Percentiles rank a stretch among this genome's conserved stretches.
phyloP scores from a whole-genome alignment of 495 filamentous ascomycete genomes.

The Penicillium egyptiacum region DNA sequence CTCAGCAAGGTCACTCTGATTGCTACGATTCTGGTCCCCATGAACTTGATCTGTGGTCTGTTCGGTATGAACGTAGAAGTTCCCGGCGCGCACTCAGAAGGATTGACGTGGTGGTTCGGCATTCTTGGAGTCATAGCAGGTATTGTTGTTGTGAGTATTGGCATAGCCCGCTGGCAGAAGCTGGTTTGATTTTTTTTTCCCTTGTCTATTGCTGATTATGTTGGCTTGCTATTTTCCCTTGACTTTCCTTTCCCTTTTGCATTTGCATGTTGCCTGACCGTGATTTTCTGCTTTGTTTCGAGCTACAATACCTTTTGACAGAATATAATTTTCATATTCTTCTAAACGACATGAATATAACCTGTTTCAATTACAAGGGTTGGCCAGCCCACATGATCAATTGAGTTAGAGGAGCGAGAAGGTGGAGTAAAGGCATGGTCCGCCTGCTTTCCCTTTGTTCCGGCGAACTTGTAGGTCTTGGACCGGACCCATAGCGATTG shows the following conservation, averaged over 20 bases:
- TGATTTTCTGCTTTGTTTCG: not conserved
- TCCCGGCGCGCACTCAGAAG: conserved; percentile 59
- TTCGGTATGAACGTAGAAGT: conserved; percentile 97
- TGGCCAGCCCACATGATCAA: too few relatives aligned
- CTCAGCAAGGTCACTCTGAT: conserved; percentile 94
- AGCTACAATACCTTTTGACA: not conserved
- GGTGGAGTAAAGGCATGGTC: too few relatives aligned
- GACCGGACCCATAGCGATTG: too few relatives aligned
- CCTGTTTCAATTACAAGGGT: too few relatives aligned
- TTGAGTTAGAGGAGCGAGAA: too few relatives aligned
- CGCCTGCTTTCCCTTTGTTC: too few relatives aligned
- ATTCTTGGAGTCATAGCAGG: conserved; percentile 67
- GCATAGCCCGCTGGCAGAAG: conserved; percentile 48
- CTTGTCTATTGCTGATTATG: not conserved
- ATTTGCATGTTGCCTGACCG: not conserved
- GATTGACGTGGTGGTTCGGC: conserved; percentile 74
- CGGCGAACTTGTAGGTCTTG: too few relatives aligned
- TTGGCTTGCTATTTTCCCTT: conserved; percentile 2
- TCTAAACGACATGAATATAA: not conserved
- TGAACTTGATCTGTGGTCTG: conserved; percentile 91
- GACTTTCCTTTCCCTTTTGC: not conserved
- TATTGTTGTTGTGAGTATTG: conserved; percentile 57
- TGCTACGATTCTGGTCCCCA: conserved; percentile 91
- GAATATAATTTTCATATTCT: not conserved
- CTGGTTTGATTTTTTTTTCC: conserved; percentile 31